Base-by-base conservation (phyloP, 164 flowering plant genomes). In the Houttuynia cordata region DNA sequence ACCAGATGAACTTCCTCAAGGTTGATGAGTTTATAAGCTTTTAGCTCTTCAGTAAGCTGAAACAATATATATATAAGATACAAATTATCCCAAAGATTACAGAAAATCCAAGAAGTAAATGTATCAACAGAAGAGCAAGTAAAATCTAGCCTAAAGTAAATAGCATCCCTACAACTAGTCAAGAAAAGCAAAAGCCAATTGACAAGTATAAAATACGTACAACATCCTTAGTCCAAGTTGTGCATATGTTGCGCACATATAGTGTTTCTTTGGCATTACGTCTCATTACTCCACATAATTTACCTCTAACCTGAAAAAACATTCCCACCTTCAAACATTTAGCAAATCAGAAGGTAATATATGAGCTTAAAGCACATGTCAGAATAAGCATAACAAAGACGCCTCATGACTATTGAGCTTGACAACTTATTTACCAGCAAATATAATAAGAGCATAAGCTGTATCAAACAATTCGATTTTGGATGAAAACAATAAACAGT, bases 251-350 rank as follows among this genome's bases (percentile, higher is more conserved):
- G 47, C 76, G 68, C 39, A 73, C 59, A 61, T 63, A 61, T 7
- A 69, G 76, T 0, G 76, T 73, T 63, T 73, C 76, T 34, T 67
- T 69, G 68, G 69, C 70, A 25, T 63, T 66, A 51, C 61, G 66
- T 57, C 70, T 61, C 41, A 67, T 66, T 49, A 73, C 73, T 57
- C 65, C 73, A 47, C 76, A 73, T 9, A 59, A 45, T 62, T 63
- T 73, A 53, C 73, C 76, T n/a, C 58, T 67, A 15, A 73, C 49
- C 76, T 73, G 67, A 57, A 63, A 42, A 58, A 52, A 62, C 10
- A 19, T 20, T 15, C 53, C 41, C 20, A 17, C 25, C 3, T 51
- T 10, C 22, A 19, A 53, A n/a, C 55, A 54, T 54, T 54, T 24
- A 45, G 17, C 49, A 45, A 30, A 30, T 30, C 37, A 30, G 6